Conservation (phyloP, 2,329 filamentous ascomycete species). For the Colletotrichum australisinense region DNA sequence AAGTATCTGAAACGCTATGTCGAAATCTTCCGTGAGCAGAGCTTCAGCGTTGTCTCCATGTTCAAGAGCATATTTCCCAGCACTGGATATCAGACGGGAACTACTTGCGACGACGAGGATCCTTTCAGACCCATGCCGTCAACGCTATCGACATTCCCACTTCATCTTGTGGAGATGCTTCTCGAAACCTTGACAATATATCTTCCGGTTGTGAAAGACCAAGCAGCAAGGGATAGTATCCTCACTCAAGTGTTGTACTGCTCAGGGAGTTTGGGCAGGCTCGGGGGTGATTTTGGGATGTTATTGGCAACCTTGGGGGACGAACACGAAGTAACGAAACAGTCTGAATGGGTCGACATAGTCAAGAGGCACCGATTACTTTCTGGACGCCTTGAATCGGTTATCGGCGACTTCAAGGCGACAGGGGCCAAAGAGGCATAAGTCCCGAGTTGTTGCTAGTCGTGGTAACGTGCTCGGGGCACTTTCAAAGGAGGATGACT, state of each 20-base stretch:
- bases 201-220: conserved; percentile 84
- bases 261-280: conserved; percentile 86
- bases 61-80: conserved; percentile 89
- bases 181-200: conserved; percentile 81
- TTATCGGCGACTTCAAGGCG: conserved; percentile 66
- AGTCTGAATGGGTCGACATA: conserved; percentile 84
- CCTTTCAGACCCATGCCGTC: conserved; percentile 75
- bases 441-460: conserved; percentile 19
- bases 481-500: too few species aligned
- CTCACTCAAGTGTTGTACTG: conserved; percentile 94
- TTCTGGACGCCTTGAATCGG: conserved; percentile 80
- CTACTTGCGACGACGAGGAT: conserved; percentile 42
- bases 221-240: conserved; percentile 84
- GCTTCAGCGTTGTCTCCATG: conserved; percentile 94
- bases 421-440: conserved; percentile 7
- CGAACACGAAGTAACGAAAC: conserved; percentile 9
- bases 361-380: conserved; percentile 89
- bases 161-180: conserved; percentile 85
- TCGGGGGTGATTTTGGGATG: conserved; percentile 94
- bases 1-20: conserved; percentile 95
- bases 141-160: conserved; percentile 84
- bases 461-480: not conserved
- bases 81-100: conserved; percentile 44
- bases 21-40: conserved; percentile 97
- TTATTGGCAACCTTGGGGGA: conserved; percentile 74